Conservation (phyloP, 2,329 filamentous ascomycete species). For the Paecilomyces sp. region DNA sequence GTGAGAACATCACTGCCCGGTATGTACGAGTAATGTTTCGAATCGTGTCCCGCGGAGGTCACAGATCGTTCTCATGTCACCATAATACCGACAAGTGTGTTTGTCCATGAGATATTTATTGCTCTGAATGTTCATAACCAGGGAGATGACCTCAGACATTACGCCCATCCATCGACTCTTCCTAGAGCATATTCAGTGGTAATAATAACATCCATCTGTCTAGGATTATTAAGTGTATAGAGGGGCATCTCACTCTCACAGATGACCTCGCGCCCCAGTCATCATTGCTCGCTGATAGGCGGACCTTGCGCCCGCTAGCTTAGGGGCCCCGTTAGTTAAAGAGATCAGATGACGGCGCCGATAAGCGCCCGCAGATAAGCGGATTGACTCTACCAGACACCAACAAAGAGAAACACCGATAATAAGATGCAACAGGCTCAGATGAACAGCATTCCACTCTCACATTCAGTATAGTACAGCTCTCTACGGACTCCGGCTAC, state of each 20-base stretch:
- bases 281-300: neutral
- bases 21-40: neutral
- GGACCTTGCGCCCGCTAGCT: neutral
- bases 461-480: neutral
- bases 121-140: neutral
- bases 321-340: neutral
- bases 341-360: neutral
- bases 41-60: neutral
- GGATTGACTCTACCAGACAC: neutral
- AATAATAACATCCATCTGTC: too few species aligned
- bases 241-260: neutral
- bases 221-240: neutral
- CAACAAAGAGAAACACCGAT: too few species aligned
- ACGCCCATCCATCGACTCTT: neutral
- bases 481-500: neutral
- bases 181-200: too few species aligned
- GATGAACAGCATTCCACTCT: neutral
- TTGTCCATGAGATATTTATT: neutral
- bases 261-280: neutral
- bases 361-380: neutral
- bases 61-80: neutral
- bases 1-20: neutral
- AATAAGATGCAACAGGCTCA: too few species aligned
- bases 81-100: neutral
- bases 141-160: neutral